Evolutionary conservation across 208 protist species (phyloP), one percentile per base, ranked within the genome.

Genomic region (Borovskyia barvae): DNA sequence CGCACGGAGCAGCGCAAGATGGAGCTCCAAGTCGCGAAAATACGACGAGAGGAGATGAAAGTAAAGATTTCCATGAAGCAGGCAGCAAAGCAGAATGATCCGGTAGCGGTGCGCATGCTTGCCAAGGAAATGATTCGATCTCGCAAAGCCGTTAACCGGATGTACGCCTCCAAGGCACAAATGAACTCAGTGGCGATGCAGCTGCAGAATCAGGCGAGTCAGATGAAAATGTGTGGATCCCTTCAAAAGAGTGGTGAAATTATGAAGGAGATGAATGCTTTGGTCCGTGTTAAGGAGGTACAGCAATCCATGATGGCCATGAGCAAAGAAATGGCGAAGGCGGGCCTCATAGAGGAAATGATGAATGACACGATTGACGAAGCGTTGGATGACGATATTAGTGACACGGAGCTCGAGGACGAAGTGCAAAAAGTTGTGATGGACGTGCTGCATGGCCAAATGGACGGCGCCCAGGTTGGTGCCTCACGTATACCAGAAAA

Each of bases 151-250:
- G 75, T 91, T 25, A 77, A 71, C 35, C 82, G 92, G 28, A 65
- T 97, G 69, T 87, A 91, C 68, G 84, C 75, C n/a, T 84, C 87
- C 24, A 94, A 94, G 57, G 75, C 92, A 11, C 88, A 97, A 64
- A 93, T 97, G 75, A 95, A 90, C 72, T 95, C 88, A 0, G 87
- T 94, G 7, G 26, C 77, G 3, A 90, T 97, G 84, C 86, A 95
- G 55, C 63, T 97, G 33, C 83, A 94, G 49, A 85, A 97, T 52
- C 83, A 92, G 65, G 25, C 87, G 26, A 75, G 68, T 14, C 86
- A 93, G 72, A 73, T 90, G 40, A 92, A 87, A 55, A 65, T 97
- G 43, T 72, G 75, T 0, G 88, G 92, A 5, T 60, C 58, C 17
- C 78, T 97, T 11, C 22, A 83, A 65, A 78, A 77, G 68, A 92